Percentiles rank a stretch among this genome's conserved stretches.
phyloP scores from a whole-genome alignment of 345 rosid species.

The Capsella bursapastoris region DNA sequence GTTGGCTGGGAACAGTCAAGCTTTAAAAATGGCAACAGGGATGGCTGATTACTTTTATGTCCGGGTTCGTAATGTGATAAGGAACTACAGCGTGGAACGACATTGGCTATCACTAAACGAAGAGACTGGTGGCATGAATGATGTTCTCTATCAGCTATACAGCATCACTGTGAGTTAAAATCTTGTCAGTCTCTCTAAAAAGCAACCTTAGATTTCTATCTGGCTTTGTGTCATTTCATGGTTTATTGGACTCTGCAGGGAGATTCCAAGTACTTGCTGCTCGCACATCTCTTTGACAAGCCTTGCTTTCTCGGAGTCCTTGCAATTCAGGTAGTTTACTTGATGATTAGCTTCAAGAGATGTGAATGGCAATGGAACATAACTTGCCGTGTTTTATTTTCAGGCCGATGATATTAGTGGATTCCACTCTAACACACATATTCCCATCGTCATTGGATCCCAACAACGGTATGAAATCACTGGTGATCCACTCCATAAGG shows the following conservation, averaged over 20 bases:
- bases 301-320: conserved; percentile 97
- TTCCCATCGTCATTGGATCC: conserved; percentile 87
- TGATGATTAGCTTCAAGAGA: conserved; percentile 14
- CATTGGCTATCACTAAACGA: conserved; percentile 86
- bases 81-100: conserved; percentile 58
- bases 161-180: conserved; percentile 57
- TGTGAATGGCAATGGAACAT: not conserved
- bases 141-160: conserved; percentile 78
- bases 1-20: conserved; percentile 63
- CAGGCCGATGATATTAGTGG: conserved; percentile 92
- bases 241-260: conserved; percentile 54
- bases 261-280: conserved; percentile 76
- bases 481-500: conserved; percentile 89
- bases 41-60: conserved; percentile 86
- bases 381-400: conserved; percentile 10
- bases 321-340: conserved; percentile 52
- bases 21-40: conserved; percentile 75
- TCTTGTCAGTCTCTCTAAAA: not conserved
- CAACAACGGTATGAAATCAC: conserved; percentile 94
- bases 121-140: conserved; percentile 99
- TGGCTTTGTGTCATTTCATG: conserved; percentile 21
- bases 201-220: not conserved
- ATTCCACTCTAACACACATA: conserved; percentile 90
- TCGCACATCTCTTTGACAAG: conserved; percentile 95
- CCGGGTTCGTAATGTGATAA: conserved; percentile 83